Percentiles rank a stretch among this genome's conserved stretches.
Evolutionary conservation across 2,329 filamentous ascomycete genomes (phyloP).

Genomic region (Chrysosphaeria jannelii): DNA sequence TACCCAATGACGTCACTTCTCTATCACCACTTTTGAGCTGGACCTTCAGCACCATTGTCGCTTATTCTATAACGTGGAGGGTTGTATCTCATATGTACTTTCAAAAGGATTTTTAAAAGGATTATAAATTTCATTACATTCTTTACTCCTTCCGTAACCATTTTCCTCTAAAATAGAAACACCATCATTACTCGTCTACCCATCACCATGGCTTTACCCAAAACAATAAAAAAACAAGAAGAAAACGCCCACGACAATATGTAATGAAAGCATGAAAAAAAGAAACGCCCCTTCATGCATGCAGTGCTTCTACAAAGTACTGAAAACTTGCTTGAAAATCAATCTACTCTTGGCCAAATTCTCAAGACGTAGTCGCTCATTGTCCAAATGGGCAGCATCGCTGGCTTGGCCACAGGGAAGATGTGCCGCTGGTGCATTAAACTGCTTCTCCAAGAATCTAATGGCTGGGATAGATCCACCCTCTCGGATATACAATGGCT

Average conservation of each 20-base stretch:
- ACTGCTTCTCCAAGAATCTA: slow-evolving; percentile 80
- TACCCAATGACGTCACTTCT: too few species aligned
- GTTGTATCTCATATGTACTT: too few species aligned
- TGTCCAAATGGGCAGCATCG: slow-evolving; percentile 79
- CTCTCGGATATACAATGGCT: slow-evolving; percentile 61
- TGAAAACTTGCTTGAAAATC: slow-evolving; percentile 71
- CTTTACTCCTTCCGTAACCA: too few species aligned
- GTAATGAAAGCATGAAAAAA: not conserved
- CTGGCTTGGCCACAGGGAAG: slow-evolving; percentile 85
- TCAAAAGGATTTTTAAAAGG: too few species aligned
- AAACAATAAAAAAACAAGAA: not conserved
- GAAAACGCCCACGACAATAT: too few species aligned
- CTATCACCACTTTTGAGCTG: too few species aligned
- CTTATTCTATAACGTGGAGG: too few species aligned
- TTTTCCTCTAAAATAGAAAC: too few species aligned
- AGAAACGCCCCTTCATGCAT: not conserved
- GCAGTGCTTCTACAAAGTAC: slow-evolving; percentile 16
- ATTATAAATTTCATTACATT: too few species aligned
- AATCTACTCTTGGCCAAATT: slow-evolving; percentile 79
- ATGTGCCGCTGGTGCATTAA: slow-evolving; percentile 69
- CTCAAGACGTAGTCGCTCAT: slow-evolving; percentile 64
- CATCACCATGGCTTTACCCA: too few species aligned
- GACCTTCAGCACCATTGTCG: too few species aligned
- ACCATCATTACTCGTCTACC: too few species aligned
- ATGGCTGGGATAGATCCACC: slow-evolving; percentile 89